A percentile compares a stretch with the other conserved stretches of the same genome.
Evolutionary conservation across 768 basidiomycete genomes (phyloP).

Genomic region (Brasilioporus rufonigricans): DNA sequence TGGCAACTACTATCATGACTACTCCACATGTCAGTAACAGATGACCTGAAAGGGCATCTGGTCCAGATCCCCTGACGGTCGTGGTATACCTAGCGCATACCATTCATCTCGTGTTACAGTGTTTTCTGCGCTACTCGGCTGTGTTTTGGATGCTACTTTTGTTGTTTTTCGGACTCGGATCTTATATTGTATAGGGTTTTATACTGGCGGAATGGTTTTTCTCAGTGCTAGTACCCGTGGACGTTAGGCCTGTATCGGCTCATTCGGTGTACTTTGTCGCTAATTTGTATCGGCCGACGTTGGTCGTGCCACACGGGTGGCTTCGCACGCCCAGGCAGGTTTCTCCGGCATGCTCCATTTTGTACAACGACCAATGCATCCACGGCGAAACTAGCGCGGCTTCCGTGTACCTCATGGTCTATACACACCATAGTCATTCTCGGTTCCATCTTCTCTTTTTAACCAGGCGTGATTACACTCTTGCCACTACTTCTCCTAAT

Average conservation of each 20-base stretch:
- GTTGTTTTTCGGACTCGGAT: background rate
- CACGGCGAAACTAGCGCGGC: conserved; percentile 22
- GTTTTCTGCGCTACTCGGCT: background rate
- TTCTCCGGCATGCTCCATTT: conserved; percentile 1
- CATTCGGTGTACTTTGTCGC: background rate
- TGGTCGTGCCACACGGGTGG: background rate
- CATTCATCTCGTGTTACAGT: background rate
- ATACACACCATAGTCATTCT: background rate
- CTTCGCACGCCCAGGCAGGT: conserved; percentile 9
- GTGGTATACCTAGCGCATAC: background rate
- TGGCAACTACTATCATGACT: background rate
- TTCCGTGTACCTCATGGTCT: conserved; percentile 15
- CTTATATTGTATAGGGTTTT: background rate
- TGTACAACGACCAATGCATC: conserved; percentile 14
- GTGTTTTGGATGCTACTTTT: background rate
- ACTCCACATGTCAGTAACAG: conserved; percentile 8
- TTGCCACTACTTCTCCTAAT: background rate
- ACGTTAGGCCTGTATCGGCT: conserved; percentile 1
- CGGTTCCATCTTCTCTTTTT: background rate
- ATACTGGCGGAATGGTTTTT: background rate
- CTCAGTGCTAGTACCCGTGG: background rate
- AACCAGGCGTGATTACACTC: background rate
- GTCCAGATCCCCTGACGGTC: background rate
- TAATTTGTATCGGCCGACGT: conserved; percentile 12
- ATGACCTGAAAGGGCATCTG: conserved; percentile 10